Base-by-base conservation (phyloP, 225 moss, liverwort and hornwort species). In the Pseudisothecium myosuroides region DNA sequence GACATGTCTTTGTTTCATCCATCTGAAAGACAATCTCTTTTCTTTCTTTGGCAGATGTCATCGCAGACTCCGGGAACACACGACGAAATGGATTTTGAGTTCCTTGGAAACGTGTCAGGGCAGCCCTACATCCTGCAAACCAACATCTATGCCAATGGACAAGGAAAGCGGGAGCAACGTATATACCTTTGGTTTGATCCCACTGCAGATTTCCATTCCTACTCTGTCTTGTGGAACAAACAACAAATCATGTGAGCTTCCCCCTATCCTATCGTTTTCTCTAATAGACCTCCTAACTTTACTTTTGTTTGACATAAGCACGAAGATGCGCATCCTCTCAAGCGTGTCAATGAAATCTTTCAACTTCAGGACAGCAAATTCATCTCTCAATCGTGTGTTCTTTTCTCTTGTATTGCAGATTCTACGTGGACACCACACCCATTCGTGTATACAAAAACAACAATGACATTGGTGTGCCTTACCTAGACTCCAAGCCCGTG, bases 71-170 rank as follows among this genome's bases (percentile, higher is more conserved):
- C 91, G 18, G 93, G 91, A 73, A 26, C 76, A 23, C 94, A 94
- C 59, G 94, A 94, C 75, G 94, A 94, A 82, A 91, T 94, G 91
- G 94, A 94, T 73, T 94, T 94, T 43, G 94, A 94, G 79, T 94
- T 94, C 45, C 91, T 94, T 15, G 94, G 94, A 73, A 94, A 94
- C 62, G 92, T 92, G 61, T 88, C 94, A 39, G 94, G 94, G 50
- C 85, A 94, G 75, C 94, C 94, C 27, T 94, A 94, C 60, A 85
- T 92, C 66, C 87, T 94, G 87, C 94, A 94, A 90, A 94, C 94
- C 21, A 94, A 94, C 61, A 74, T 94, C 22, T 94, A 87, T 64
- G 94, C 94, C 17, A 90, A 90, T 50, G 94, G 94, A 52, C 16
- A 73, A 72, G 94, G 94, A 8, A 87, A 75, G 29, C 94, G 94